Base-by-base conservation (phyloP, 805 yeast species). In the Metschnikowia henanensis region DNA sequence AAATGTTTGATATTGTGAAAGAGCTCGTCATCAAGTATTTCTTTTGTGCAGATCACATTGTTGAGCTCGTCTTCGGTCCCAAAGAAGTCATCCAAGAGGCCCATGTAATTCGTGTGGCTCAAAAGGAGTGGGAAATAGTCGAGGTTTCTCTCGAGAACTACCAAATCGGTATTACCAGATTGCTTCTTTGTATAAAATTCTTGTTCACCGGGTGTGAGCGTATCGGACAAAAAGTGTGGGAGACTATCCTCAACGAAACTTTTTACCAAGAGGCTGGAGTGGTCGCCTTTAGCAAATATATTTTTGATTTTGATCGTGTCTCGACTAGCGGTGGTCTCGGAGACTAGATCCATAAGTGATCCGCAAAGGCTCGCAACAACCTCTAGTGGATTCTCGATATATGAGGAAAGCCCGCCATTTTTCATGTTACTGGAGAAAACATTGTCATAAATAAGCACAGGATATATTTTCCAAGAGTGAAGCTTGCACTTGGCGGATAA, bases 21-120 rank as follows among this genome's bases (percentile, higher is more conserved):
- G 5, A 83, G 66, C 9, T 71, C 66, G 51, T 83, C 88, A 29
- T 68, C 65, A 6, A 70, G 60, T 17, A 60, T 55, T 12, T 55
- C 53, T 9, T 47, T 39, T 32, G 39, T 30, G 7, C 41, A 23
- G 20, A 48, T 31, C 15, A 41, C 28, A 29, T 35, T 33, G 13
- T 30, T 44, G 47, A 39, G 38, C 19, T 45, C 66, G 47, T 74
- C 75, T 12, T 73, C 68, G 5, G 83, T 65, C 4, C 77, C 80
- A 51, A 80, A 73, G 10, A 80, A 60, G 53, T 91, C 97, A 59
- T 87, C 91, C 17, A 90, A 68, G 13, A 94, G 68, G 0, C 98
- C 99, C 15, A 78, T 71, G 60, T 91, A 92, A 2, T 89, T 86
- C 53, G 91, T 65, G 55, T 91, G 97, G 20, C 82, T 79, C 42